Evolutionary conservation across 345 rosid genomes (phyloP), one percentile per base, ranked within the genome.

Genomic region (Rubroshorea leprosula): DNA sequence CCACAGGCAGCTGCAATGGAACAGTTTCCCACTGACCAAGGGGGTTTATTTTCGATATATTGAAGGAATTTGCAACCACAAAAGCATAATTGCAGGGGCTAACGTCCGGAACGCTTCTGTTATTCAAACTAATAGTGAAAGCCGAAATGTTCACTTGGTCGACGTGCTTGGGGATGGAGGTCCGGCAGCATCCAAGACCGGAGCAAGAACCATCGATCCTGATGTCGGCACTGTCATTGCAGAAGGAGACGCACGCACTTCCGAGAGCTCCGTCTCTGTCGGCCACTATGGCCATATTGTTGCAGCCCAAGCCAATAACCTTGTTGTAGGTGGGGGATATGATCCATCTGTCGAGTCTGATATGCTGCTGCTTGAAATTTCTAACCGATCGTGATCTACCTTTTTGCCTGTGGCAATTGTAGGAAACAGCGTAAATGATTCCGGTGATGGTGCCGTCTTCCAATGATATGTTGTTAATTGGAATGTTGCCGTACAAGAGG

Each of bases 101-200:
- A 7, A 49, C 62, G 11, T 9, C 20, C 48, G 1, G 52, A 53
- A 58, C 47, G 0, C 1, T 5, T 6, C 6, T 58, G 22, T 58
- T 65, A 38, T 54, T 63, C 0, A 2, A 0, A 0, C 19, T 0
- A 46, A 35, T 53, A 8, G 0, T 0, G 26, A 60, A 3, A 2
- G 13, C 11, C n/a, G n/a, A n/a, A 12, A 62, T 23, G 31, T 12
- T 2, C 3, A 74, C n/a, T 1, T 43, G 48, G 35, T 66, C 25
- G 11, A 66, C 49, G 11, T 39, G 20, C 0, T 5, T 2, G 5
- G 78, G 78, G 0, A 74, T 14, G 4, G 64, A 18, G 10, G 54
- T 55, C 48, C 59, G 69, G 45, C 74, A 74, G 56, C 72, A 74
- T 4, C 78, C 74, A 16, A 54, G 10, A 1, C 74, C 68, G 2